A percentile compares a stretch with the other conserved stretches of the same genome.
Conservation (phyloP, 352 stramenopile species). For the Globisporangium barbulae region DNA sequence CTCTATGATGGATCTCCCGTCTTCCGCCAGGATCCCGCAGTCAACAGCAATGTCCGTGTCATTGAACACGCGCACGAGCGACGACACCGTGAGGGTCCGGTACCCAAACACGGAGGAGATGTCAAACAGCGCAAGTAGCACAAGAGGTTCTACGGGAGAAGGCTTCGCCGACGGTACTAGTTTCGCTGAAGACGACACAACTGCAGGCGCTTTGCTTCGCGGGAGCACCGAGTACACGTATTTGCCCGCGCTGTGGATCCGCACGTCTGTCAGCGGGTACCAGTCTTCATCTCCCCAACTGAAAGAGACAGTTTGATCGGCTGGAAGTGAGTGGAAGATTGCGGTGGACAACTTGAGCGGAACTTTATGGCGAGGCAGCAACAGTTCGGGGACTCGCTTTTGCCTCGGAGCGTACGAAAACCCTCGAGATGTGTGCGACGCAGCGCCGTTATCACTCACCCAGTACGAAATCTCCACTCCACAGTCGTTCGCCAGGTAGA, state of each 20-base stretch:
- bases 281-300: constrained; percentile 66
- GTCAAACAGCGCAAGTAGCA: constrained; percentile 69
- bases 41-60: constrained; percentile 56
- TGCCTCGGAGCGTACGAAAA: constrained; percentile 57
- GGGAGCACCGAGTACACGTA: constrained; percentile 72
- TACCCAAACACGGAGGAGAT: constrained; percentile 67
- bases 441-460: constrained; percentile 47
- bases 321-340: constrained; percentile 60
- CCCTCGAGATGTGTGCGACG: constrained; percentile 33
- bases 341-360: constrained; percentile 67
- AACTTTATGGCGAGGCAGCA: constrained; percentile 52
- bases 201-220: constrained; percentile 1
- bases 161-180: constrained; percentile 3
- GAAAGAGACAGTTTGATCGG: constrained; percentile 76
- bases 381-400: constrained; percentile 39
- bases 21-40: constrained; percentile 51
- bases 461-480: constrained; percentile 60
- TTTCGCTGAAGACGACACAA: background rate
- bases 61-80: constrained; percentile 75
- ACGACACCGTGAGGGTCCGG: constrained; percentile 78
- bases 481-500: constrained; percentile 76
- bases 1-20: constrained; percentile 54
- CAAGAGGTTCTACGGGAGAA: constrained; percentile 10
- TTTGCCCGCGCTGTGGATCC: constrained; percentile 72
- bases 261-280: constrained; percentile 73